Evolutionary conservation across 1,139 yeast species (phyloP).

Genomic region (Magnusiomyces tetraspermus): DNA sequence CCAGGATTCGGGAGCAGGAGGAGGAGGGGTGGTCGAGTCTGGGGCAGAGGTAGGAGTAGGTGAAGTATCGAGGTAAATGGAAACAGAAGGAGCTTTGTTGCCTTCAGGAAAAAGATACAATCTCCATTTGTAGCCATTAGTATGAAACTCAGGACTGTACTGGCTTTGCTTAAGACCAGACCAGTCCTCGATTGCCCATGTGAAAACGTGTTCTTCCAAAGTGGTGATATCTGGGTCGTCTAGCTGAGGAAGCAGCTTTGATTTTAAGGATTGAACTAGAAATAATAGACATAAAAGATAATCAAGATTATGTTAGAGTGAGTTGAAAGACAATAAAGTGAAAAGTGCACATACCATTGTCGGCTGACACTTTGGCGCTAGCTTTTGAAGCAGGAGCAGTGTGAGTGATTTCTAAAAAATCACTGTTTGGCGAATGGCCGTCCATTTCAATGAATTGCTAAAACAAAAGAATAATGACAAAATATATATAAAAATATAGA

Average conservation of each 20-base stretch:
- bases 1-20: constrained; percentile 38
- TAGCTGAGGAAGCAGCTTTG: constrained; percentile 23
- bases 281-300: background rate
- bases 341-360: no score
- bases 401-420: no score
- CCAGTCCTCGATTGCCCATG: constrained; percentile 77
- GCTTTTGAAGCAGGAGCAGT: no score
- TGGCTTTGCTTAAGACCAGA: constrained; percentile 39
- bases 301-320: background rate
- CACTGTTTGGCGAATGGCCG: no score
- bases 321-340: background rate
- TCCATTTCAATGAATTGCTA: no score
- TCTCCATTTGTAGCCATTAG: constrained; percentile 69
- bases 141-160: constrained; percentile 44
- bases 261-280: constrained; percentile 18
- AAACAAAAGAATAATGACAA: no score
- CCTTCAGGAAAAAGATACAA: constrained; percentile 72
- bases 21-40: constrained; percentile 26
- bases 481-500: no score
- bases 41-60: constrained; percentile 16
- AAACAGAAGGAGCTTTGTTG: constrained; percentile 26
- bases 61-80: constrained; percentile 30
- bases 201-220: constrained; percentile 35
- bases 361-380: no score
- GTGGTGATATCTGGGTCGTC: constrained; percentile 35